These are phyloP conservation scores for Podochytrium sp. DNA, from an alignment of 192 early-diverging fungal species.

Conservation along the genomic window DNA sequence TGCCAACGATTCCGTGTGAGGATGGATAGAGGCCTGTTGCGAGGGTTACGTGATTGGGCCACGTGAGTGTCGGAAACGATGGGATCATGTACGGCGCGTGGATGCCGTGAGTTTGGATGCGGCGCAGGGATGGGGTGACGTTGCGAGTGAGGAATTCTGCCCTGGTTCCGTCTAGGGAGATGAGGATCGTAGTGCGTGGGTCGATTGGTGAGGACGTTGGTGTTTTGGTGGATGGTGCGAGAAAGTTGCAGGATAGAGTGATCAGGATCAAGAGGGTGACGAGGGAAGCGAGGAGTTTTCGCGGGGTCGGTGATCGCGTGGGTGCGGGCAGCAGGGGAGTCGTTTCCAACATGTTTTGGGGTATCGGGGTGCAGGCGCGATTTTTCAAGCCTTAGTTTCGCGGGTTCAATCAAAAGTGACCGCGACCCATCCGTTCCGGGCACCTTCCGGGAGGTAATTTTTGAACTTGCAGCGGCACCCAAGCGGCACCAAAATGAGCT, in stretches of 20 bases:
- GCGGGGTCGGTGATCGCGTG: not conserved
- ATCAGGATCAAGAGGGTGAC: not conserved
- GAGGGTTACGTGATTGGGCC: constrained; percentile 91
- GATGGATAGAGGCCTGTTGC: constrained; percentile 87
- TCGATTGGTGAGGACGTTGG: not conserved
- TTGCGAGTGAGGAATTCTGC: constrained; percentile 79
- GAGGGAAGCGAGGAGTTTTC: not conserved
- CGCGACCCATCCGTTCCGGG: no score
- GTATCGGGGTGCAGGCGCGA: not conserved
- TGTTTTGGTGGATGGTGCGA: not conserved
- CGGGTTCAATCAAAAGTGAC: no score
- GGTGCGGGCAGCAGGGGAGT: not conserved
- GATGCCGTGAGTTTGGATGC: constrained; percentile 42
- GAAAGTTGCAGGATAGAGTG: no score
- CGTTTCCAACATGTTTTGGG: not conserved
- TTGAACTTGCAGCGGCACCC: no score
- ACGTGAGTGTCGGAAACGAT: constrained; percentile 79
- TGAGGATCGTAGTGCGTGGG: constrained; percentile 59
- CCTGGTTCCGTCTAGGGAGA: constrained; percentile 88
- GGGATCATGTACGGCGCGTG: constrained; percentile 67
- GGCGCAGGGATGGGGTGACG: constrained; percentile 67
- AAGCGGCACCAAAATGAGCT: no score
- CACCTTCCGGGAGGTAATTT: no score
- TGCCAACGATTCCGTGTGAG: constrained; percentile 88
- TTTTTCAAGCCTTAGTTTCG: not conserved